These are phyloP conservation scores for Austroboletus niveus DNA, from an alignment of 1,284 basidiomycete genomes.

Conservation along the genomic window DNA sequence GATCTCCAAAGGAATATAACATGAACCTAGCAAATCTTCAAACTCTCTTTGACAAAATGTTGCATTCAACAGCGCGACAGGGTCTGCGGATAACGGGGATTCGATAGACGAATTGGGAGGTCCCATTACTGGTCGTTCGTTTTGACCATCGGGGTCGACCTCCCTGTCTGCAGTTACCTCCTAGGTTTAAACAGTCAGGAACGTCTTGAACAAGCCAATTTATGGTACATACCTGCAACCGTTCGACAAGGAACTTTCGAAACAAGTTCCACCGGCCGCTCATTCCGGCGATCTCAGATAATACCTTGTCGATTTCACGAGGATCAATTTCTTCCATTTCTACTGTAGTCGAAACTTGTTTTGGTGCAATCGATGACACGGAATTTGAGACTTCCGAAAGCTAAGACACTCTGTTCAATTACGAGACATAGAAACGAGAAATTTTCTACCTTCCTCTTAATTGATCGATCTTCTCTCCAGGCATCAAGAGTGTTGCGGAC, in stretches of 20 bases:
- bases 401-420: slow-evolving; percentile 32
- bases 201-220: neutral
- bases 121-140: neutral
- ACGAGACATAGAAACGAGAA: slow-evolving; percentile 1
- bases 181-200: slow-evolving; percentile 12
- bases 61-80: slow-evolving; percentile 37
- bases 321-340: slow-evolving; percentile 78
- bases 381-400: slow-evolving; percentile 46
- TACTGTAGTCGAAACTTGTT: slow-evolving; percentile 35
- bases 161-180: slow-evolving; percentile 7
- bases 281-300: slow-evolving; percentile 88
- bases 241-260: slow-evolving; percentile 79
- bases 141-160: neutral
- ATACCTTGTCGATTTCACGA: slow-evolving; percentile 84
- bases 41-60: slow-evolving; percentile 63
- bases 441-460: slow-evolving; percentile 63
- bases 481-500: slow-evolving; percentile 74
- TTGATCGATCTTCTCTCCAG: slow-evolving; percentile 87
- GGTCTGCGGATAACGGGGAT: slow-evolving; percentile 7
- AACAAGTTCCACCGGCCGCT: slow-evolving; percentile 91
- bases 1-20: slow-evolving; percentile 86
- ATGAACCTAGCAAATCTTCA: slow-evolving; percentile 65
- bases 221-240: slow-evolving; percentile 50
- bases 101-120: neutral
- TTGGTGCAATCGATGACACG: slow-evolving; percentile 36